Evolutionary conservation across 2,329 filamentous ascomycete genomes (phyloP).

Genomic region (Metarhizium robertsii): DNA sequence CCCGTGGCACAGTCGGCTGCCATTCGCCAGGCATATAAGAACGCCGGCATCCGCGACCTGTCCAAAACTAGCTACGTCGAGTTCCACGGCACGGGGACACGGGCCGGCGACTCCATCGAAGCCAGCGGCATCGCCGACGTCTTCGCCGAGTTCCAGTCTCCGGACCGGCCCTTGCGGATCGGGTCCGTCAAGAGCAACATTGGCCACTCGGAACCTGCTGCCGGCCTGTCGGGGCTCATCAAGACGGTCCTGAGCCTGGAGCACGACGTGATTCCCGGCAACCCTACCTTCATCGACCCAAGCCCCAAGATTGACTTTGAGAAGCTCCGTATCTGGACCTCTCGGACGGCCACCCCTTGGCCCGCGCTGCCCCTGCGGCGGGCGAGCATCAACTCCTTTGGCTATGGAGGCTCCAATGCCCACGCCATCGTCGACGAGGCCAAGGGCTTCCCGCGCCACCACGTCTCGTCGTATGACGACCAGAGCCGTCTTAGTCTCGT

Average conservation of each 20-base stretch:
- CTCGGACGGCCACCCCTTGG: too few species aligned
- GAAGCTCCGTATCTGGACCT: too few species aligned
- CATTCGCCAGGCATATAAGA: not conserved
- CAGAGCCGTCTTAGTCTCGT: too few species aligned
- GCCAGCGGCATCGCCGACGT: constrained; percentile 26
- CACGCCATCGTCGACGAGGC: constrained; percentile 14
- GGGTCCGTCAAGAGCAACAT: constrained; percentile 42
- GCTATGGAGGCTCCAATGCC: constrained; percentile 36
- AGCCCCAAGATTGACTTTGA: too few species aligned
- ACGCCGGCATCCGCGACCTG: not conserved
- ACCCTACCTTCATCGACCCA: too few species aligned
- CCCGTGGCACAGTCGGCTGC: not conserved
- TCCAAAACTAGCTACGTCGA: constrained; percentile 21
- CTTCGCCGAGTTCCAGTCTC: constrained; percentile 27
- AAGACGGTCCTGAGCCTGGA: constrained; percentile 24
- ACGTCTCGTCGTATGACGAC: too few species aligned
- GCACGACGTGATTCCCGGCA: too few species aligned
- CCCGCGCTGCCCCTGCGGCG: too few species aligned
- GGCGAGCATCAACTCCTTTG: constrained; percentile 37
- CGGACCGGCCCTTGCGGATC: constrained; percentile 30
- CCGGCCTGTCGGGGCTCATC: constrained; percentile 39
- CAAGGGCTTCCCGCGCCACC: too few species aligned
- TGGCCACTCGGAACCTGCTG: constrained; percentile 41
- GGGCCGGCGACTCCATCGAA: constrained; percentile 40
- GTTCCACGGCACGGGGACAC: constrained; percentile 48